Percentiles rank a stretch among this genome's conserved stretches.
These are phyloP conservation scores for Colletotrichum gigasporum DNA, from an alignment of 2,329 filamentous ascomycete species.

Conservation along the genomic window DNA sequence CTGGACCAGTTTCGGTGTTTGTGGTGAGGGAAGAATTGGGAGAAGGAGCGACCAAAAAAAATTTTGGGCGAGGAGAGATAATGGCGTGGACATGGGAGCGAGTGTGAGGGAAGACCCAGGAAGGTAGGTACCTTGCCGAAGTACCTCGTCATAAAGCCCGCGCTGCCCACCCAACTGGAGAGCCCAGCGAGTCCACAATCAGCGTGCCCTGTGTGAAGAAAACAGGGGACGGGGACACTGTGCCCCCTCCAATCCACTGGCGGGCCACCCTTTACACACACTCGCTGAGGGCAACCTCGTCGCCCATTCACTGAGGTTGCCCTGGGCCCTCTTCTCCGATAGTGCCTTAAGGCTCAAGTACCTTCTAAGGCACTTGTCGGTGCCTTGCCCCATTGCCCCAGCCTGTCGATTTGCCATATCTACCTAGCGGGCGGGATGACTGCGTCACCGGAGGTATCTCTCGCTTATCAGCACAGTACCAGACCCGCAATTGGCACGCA, in stretches of 20 bases:
- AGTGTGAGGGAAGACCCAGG: slow-evolving; percentile 28
- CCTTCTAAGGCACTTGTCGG: not conserved
- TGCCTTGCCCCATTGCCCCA: slow-evolving; percentile 10
- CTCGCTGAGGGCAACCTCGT: not conserved
- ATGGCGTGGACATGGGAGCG: slow-evolving; percentile 26
- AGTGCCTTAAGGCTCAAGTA: not conserved
- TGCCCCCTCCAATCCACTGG: not conserved
- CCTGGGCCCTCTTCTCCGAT: not conserved
- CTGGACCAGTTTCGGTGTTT: slow-evolving; percentile 34
- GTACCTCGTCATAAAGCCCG: slow-evolving; percentile 20
- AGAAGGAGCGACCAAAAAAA: slow-evolving; percentile 24
- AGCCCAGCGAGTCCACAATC: no score
- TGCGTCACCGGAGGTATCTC: not conserved
- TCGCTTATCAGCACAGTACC: slow-evolving; percentile 27
- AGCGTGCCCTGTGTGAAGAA: no score
- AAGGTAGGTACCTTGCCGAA: slow-evolving; percentile 7
- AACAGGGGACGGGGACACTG: not conserved
- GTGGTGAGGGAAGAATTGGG: slow-evolving; percentile 32
- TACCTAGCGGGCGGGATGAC: not conserved
- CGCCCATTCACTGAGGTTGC: not conserved
- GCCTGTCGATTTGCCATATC: slow-evolving; percentile 1
- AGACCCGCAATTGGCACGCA: slow-evolving; percentile 19
- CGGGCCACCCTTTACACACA: not conserved
- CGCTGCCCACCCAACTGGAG: not conserved
- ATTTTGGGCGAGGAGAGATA: slow-evolving; percentile 33